phyloP scores from a whole-genome alignment of 108 stramenopile genomes.

The Skeletonema potamos region DNA sequence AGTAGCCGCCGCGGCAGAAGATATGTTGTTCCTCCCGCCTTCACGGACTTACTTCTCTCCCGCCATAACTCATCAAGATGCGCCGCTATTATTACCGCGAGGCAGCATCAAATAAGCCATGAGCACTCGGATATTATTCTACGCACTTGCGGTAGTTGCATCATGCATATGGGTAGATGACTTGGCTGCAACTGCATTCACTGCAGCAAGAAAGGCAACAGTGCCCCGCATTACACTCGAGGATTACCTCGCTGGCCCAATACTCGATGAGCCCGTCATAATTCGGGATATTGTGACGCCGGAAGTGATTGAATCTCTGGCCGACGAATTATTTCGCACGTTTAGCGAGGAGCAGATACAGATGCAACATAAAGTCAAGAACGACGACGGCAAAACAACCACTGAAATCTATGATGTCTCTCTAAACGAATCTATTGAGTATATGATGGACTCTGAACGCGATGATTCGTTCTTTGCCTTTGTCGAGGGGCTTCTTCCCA shows the following conservation, averaged over 20 bases:
- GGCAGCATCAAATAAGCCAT: no score
- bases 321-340: slow-evolving; percentile 1
- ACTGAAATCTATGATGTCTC: slow-evolving; percentile 36
- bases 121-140: no score
- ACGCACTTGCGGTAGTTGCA: no score
- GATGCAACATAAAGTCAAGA: slow-evolving; percentile 12
- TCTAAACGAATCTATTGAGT: slow-evolving; percentile 41
- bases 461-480: slow-evolving; percentile 52
- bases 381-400: neutral
- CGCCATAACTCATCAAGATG: no score
- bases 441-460: slow-evolving; percentile 49
- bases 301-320: slow-evolving; percentile 1
- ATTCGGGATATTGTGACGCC: slow-evolving; percentile 19
- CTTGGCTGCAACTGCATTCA: neutral
- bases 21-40: no score
- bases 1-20: no score
- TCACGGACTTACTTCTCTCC: no score
- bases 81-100: no score
- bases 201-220: neutral
- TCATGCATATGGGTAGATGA: neutral
- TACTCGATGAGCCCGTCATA: neutral
- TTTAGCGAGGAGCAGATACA: slow-evolving; percentile 8
- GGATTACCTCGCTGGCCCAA: slow-evolving; percentile 2
- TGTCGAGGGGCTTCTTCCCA: slow-evolving; percentile 53
- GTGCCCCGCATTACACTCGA: slow-evolving; percentile 23